These are phyloP conservation scores for Harrya chromipes DNA, from an alignment of 768 basidiomycete genomes.

Conservation along the genomic window DNA sequence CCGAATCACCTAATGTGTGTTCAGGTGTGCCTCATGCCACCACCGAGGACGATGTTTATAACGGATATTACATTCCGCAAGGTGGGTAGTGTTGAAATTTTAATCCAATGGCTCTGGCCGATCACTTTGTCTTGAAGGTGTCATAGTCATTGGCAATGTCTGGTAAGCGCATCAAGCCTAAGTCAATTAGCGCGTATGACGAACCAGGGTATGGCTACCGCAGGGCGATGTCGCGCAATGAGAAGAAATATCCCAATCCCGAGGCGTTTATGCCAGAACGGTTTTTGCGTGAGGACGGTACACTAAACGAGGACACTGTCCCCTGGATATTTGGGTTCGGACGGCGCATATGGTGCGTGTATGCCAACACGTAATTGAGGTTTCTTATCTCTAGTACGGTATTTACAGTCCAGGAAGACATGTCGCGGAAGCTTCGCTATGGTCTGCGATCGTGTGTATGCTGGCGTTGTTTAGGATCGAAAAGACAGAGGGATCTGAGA, in stretches of 20 bases:
- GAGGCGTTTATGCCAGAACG: constrained; percentile 37
- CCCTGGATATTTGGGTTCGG: constrained; percentile 21
- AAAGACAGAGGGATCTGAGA: constrained; percentile 11
- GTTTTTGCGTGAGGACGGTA: constrained; percentile 26
- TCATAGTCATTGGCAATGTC: constrained; percentile 6
- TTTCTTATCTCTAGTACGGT: background rate
- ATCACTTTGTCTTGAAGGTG: constrained; percentile 4
- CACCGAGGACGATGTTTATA: constrained; percentile 34
- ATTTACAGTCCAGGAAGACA: constrained; percentile 18
- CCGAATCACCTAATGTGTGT: background rate
- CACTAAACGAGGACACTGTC: constrained; percentile 13
- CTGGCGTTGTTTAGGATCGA: constrained; percentile 17
- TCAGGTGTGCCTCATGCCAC: constrained; percentile 42
- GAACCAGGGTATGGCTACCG: background rate
- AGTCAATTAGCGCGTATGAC: background rate
- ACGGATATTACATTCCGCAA: constrained; percentile 34
- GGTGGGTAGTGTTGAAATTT: background rate
- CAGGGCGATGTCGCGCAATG: constrained; percentile 43
- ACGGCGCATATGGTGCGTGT: constrained; percentile 18
- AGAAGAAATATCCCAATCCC: constrained; percentile 33
- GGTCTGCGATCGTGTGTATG: constrained; percentile 21
- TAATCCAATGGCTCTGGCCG: background rate
- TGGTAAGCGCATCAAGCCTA: constrained; percentile 1
- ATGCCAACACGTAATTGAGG: background rate
- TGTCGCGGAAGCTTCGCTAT: constrained; percentile 20